Base-by-base conservation (phyloP, 805 yeast species). In the Candida railenensis region DNA sequence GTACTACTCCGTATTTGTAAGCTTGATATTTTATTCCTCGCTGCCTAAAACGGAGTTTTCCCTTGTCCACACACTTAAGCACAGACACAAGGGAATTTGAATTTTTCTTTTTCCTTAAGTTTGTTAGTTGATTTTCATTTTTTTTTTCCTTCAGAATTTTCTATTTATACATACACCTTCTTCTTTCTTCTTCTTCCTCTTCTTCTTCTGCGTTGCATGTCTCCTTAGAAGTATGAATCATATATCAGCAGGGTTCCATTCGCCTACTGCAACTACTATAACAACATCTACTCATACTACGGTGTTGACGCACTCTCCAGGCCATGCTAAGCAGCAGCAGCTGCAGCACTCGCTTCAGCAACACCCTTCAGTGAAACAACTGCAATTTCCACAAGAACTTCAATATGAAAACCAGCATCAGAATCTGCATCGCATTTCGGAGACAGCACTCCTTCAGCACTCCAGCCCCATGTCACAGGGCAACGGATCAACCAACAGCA, bases 241-340 rank as follows among this genome's bases (percentile, higher is more conserved):
- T 14, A 36, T 36, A 4, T 36, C 39, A 9, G 39, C 39, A 36
- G 39, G 39, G 39, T 36, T 15, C 22, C 39, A 36, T 11, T 36
- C 39, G 12, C 22, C 39, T 9, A 19, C 39, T 11, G 39, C 39
- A 12, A 36, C 39, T 9, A 36, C 39, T 12, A 36, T 36, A 16
- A 16, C 21, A 12, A 36, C 39, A 18, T 36, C 39, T 12, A 36
- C 39, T 12, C 39, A 36, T 14, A 36, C 39, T 7, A 36, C 39
- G 12, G 39, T 36, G 19, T 36, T 36, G 21, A 36, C 39, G 22
- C 16, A 16, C 4, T 36, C 39, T 4, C 39, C 39, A 3, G 19
- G 19, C 39, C 30, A 25, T 11, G 9, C 11, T 34, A 18, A 34
- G 19, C 37, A 34, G 19, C 42, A 21, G 15, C 30, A 20, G 12